These are phyloP conservation scores for Metarhizium anisopliae DNA, from an alignment of 2,329 filamentous ascomycete genomes.

Conservation along the genomic window DNA sequence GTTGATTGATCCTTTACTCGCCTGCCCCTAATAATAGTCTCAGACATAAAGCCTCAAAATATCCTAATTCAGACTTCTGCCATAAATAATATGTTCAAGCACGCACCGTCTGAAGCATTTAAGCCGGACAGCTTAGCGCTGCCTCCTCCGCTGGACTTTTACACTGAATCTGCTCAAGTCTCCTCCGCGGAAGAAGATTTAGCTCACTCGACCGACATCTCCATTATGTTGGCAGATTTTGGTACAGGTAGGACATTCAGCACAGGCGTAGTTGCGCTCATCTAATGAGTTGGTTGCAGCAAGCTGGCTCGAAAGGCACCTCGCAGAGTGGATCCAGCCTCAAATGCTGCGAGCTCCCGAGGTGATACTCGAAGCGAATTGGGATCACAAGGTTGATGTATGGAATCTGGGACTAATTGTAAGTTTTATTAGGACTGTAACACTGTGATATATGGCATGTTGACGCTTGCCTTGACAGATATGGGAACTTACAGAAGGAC, in stretches of 20 bases:
- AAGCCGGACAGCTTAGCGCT: background rate
- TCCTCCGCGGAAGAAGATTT: constrained; percentile 11
- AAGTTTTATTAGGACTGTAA: background rate
- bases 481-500: constrained; percentile 14
- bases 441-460: background rate
- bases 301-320: constrained; percentile 15
- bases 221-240: constrained; percentile 12
- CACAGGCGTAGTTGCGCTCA: background rate
- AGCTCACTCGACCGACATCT: background rate
- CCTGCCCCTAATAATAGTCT: background rate
- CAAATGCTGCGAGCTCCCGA: constrained; percentile 15
- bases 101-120: constrained; percentile 2
- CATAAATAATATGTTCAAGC: constrained; percentile 13
- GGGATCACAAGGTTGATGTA: constrained; percentile 16
- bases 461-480: constrained; percentile 7
- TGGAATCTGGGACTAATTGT: constrained; percentile 14
- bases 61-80: constrained; percentile 13
- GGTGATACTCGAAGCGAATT: constrained; percentile 16
- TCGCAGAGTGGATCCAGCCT: constrained; percentile 18
- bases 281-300: constrained; percentile 5
- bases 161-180: constrained; percentile 4
- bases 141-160: background rate
- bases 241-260: constrained; percentile 10
- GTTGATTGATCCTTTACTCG: background rate
- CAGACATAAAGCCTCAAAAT: constrained; percentile 18